Conservation (phyloP, 139 green algal species). For the Medakamo hakoo region DNA sequence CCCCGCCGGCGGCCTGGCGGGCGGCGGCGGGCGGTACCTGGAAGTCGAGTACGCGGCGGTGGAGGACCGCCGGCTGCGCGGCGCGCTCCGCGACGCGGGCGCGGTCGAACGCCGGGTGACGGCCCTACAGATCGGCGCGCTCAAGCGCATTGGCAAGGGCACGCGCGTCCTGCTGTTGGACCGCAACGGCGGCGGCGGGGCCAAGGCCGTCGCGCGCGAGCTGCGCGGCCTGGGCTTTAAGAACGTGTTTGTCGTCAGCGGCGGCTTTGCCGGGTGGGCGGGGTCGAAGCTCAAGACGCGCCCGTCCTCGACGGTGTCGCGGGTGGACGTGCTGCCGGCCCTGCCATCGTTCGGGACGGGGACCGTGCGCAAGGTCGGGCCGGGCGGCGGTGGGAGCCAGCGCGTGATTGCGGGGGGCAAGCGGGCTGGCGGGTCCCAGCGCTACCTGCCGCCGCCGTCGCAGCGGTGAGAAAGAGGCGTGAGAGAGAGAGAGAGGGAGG, state of each 20-base stretch:
- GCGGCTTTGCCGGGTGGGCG: conserved; percentile 38
- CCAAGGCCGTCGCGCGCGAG: conserved; percentile 50
- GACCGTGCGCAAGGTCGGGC: not conserved
- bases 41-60: conserved; percentile 63
- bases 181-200: conserved; percentile 30
- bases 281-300: conserved; percentile 61
- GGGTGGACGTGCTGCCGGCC: conserved; percentile 23
- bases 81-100: conserved; percentile 36
- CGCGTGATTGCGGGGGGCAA: no score
- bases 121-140: conserved; percentile 50
- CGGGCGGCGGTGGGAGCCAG: no score
- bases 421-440: no score
- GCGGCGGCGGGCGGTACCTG: conserved; percentile 26
- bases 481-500: no score
- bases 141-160: conserved; percentile 47
- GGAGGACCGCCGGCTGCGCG: conserved; percentile 44
- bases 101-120: conserved; percentile 33
- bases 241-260: conserved; percentile 33
- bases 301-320: conserved; percentile 17
- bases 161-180: conserved; percentile 62
- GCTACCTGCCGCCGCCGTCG: no score
- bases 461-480: no score
- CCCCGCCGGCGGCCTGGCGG: conserved; percentile 18
- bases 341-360: conserved; percentile 12
- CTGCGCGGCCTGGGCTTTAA: conserved; percentile 47